Conservation (phyloP, 345 rosid genomes). For the Melaleuca alternifolia region DNA sequence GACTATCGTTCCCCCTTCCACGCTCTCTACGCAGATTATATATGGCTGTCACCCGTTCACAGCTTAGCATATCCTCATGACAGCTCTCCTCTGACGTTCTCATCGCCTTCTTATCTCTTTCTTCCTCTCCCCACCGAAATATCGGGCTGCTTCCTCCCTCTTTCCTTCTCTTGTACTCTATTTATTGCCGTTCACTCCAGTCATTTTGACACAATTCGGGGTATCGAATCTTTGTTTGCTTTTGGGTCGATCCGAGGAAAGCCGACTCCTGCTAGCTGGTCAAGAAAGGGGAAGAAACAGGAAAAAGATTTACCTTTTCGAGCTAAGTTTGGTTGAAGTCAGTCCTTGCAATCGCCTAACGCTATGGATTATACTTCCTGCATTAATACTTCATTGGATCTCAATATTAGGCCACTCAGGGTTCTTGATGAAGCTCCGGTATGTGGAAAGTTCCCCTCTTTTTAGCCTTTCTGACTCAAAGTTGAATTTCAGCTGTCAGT, state of each 20-base stretch:
- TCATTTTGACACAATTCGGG: neutral
- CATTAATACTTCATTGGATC: slow-evolving; percentile 52
- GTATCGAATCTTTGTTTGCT: neutral
- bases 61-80: neutral
- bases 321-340: neutral
- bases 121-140: neutral
- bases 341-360: neutral
- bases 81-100: neutral
- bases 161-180: neutral
- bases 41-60: neutral
- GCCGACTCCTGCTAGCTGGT: neutral
- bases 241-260: neutral
- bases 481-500: neutral
- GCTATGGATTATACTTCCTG: slow-evolving; percentile 42
- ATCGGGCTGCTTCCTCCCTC: neutral
- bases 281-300: neutral
- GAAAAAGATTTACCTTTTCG: neutral
- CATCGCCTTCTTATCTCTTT: neutral
- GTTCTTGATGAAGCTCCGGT: slow-evolving; percentile 13
- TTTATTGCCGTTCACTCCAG: neutral
- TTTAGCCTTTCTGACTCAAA: neutral
- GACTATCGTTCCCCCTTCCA: neutral
- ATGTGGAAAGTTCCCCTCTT: neutral
- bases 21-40: neutral
- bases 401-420: slow-evolving; percentile 27